A percentile compares a stretch with the other conserved stretches of the same genome.
These are phyloP conservation scores for Craspedostauros australis DNA, from an alignment of 108 stramenopile genomes.

Conservation along the genomic window DNA sequence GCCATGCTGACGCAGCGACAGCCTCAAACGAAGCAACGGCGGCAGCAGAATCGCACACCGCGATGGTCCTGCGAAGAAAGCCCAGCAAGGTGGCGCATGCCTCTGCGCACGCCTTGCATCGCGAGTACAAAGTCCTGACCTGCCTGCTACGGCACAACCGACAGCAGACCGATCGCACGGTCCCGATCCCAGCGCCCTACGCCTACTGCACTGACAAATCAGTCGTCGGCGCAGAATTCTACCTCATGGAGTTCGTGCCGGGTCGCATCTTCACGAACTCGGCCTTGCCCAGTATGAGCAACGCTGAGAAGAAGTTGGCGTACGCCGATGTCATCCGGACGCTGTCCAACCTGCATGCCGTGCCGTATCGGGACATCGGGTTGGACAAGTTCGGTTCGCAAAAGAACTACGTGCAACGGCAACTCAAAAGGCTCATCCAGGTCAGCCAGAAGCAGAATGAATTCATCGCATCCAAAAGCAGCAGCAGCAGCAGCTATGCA, in stretches of 20 bases:
- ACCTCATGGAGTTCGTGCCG: slow-evolving; percentile 89
- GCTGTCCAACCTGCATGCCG: slow-evolving; percentile 71
- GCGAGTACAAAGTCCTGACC: slow-evolving; percentile 88
- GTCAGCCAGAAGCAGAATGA: slow-evolving; percentile 68
- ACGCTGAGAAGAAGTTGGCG: slow-evolving; percentile 48
- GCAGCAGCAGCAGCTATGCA: slow-evolving; percentile 6
- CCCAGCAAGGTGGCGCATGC: slow-evolving; percentile 77
- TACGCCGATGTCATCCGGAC: slow-evolving; percentile 68
- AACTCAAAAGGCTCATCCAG: slow-evolving; percentile 62
- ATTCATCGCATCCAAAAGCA: slow-evolving; percentile 23
- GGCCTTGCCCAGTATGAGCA: slow-evolving; percentile 53
- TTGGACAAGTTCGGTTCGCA: slow-evolving; percentile 68
- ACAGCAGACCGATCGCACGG: slow-evolving; percentile 14
- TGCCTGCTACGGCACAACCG: slow-evolving; percentile 65
- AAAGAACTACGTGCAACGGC: slow-evolving; percentile 64
- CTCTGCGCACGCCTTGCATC: slow-evolving; percentile 93
- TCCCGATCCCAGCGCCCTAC: slow-evolving; percentile 82
- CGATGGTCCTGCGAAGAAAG: slow-evolving; percentile 79
- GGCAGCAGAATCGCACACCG: not conserved
- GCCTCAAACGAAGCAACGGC: too few relatives aligned
- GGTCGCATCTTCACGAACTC: slow-evolving; percentile 92
- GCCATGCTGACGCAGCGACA: too few relatives aligned
- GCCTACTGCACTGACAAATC: slow-evolving; percentile 74
- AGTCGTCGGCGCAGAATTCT: slow-evolving; percentile 93
- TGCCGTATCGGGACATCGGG: slow-evolving; percentile 44